These are phyloP conservation scores for Mycogone perniciosa DNA, from an alignment of 2,329 filamentous ascomycete species.

Conservation along the genomic window DNA sequence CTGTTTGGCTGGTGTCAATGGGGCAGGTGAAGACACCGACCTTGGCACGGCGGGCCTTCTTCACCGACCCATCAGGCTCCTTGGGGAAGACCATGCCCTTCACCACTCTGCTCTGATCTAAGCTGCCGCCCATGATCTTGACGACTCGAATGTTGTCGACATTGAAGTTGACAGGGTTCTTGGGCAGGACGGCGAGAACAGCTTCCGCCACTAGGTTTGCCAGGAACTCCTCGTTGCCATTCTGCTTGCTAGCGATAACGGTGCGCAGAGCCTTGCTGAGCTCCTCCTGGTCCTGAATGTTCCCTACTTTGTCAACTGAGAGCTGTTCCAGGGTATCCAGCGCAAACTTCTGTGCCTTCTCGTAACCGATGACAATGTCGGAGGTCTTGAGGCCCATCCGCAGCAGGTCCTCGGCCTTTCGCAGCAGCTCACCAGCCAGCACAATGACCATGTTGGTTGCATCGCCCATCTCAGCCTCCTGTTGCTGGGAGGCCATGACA, in stretches of 20 bases:
- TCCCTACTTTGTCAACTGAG: conserved; percentile 81
- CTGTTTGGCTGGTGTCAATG: conserved; percentile 91
- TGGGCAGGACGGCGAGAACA: conserved; percentile 81
- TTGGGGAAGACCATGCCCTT: conserved; percentile 98
- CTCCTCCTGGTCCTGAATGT: conserved; percentile 73
- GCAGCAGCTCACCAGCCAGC: conserved; percentile 86
- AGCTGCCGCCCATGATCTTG: conserved; percentile 97
- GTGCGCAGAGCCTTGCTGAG: conserved; percentile 93
- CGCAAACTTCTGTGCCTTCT: conserved; percentile 86
- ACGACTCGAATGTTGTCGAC: conserved; percentile 98
- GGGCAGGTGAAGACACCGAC: conserved; percentile 95
- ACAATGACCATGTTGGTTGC: conserved; percentile 97
- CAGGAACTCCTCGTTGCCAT: conserved; percentile 82
- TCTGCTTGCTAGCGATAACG: conserved; percentile 95
- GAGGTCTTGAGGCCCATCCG: conserved; percentile 98
- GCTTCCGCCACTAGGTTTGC: conserved; percentile 81
- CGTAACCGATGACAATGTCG: conserved; percentile 92
- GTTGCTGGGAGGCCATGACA: conserved; percentile 98
- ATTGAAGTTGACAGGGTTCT: conserved; percentile 94
- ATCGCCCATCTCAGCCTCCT: conserved; percentile 98
- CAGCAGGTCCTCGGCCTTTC: conserved; percentile 94
- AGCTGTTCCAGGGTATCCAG: conserved; percentile 82
- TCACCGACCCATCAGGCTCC: conserved; percentile 85
- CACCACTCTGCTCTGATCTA: conserved; percentile 90
- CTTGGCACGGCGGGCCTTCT: conserved; percentile 89